phyloP scores from a whole-genome alignment of 1,284 basidiomycete species.

The Ustilago cynodontis region DNA sequence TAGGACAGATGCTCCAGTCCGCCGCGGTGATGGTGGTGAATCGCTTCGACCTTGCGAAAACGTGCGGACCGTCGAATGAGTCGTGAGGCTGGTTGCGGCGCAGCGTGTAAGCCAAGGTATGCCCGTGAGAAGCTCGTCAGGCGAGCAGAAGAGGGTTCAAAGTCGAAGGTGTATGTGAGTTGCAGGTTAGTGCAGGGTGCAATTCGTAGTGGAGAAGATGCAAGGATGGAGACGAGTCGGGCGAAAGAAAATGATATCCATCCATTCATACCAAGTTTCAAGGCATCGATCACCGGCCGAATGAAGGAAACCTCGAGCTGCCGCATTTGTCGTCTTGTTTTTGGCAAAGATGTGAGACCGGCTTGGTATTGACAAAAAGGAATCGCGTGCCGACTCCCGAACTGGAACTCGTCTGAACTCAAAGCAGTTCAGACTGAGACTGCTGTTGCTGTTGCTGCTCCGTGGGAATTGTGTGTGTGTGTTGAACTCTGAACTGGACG shows the following conservation, averaged over 20 bases:
- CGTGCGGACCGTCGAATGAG: not conserved
- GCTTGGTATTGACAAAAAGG: too few relatives aligned
- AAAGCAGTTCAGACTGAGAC: not conserved
- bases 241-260: constrained; percentile 42
- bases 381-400: not conserved
- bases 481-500: not conserved
- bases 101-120: not conserved
- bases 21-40: not conserved
- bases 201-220: constrained; percentile 42
- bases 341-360: too few relatives aligned
- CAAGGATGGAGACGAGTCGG: constrained; percentile 33
- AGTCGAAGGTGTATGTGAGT: not conserved
- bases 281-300: constrained; percentile 52
- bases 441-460: constrained; percentile 6
- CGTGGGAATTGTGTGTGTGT: not conserved
- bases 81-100: not conserved
- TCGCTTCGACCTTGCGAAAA: not conserved
- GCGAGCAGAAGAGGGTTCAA: not conserved
- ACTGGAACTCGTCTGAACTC: not conserved
- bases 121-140: not conserved
- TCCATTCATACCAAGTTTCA: constrained; percentile 3
- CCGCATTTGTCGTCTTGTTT: too few relatives aligned
- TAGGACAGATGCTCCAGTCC: not conserved
- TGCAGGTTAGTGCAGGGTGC: constrained; percentile 38
- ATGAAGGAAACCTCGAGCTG: constrained; percentile 4